A percentile compares a stretch with the other conserved stretches of the same genome.
phyloP scores from a whole-genome alignment of 495 filamentous ascomycete species.

The Monascus purpureus region DNA sequence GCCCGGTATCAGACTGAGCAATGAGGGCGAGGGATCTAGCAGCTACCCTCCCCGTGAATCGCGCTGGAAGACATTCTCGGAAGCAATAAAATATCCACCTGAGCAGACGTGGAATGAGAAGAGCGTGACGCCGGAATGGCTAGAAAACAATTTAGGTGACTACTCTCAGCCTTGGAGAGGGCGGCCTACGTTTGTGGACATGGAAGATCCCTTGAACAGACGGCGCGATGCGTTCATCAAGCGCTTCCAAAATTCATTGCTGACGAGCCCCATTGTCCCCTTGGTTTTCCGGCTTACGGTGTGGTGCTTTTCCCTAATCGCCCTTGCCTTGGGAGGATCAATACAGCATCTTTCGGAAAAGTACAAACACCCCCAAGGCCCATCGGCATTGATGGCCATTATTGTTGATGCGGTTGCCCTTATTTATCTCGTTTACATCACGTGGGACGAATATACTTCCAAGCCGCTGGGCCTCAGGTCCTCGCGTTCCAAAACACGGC shows the following conservation, averaged over 20 bases:
- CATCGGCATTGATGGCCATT: slow-evolving; percentile 80
- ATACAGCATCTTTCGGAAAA: slow-evolving; percentile 49
- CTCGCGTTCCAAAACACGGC: slow-evolving; percentile 67
- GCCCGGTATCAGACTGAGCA: background rate
- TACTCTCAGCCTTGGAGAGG: slow-evolving; percentile 46
- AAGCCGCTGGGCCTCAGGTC: slow-evolving; percentile 81
- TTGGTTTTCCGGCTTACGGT: slow-evolving; percentile 71
- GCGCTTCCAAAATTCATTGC: slow-evolving; percentile 39
- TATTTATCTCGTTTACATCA: slow-evolving; percentile 83
- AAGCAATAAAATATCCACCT: slow-evolving; percentile 38
- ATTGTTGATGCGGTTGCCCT: slow-evolving; percentile 80
- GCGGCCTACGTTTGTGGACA: slow-evolving; percentile 21
- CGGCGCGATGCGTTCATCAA: slow-evolving; percentile 41
- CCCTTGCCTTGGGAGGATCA: slow-evolving; percentile 63
- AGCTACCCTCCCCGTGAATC: slow-evolving; percentile 26
- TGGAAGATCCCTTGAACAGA: slow-evolving; percentile 31
- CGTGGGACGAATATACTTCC: slow-evolving; percentile 88
- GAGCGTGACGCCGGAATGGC: slow-evolving; percentile 42
- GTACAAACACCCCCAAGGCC: slow-evolving; percentile 37
- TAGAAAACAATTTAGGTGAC: slow-evolving; percentile 40
- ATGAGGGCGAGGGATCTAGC: background rate
- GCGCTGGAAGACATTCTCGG: slow-evolving; percentile 47
- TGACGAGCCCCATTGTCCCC: slow-evolving; percentile 76
- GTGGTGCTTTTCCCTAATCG: slow-evolving; percentile 65
- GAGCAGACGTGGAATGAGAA: slow-evolving; percentile 31